Evolutionary conservation across 106 monocot genomes (phyloP).

Genomic region (Dendrobium huoshanense): DNA sequence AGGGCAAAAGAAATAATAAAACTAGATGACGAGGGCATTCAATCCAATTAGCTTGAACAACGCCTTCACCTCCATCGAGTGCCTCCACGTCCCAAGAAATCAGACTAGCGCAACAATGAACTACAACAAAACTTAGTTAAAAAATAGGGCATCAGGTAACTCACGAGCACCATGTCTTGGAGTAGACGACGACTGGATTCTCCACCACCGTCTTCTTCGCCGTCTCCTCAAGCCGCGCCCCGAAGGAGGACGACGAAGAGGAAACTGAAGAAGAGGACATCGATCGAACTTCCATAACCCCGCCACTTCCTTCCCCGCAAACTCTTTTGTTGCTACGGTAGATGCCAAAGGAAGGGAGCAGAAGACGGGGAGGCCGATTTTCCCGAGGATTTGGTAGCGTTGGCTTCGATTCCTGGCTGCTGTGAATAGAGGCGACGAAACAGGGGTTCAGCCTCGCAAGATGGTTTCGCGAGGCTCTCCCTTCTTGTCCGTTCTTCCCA

Average conservation of each 20-base stretch:
- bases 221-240: slow-evolving; percentile 73
- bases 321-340: not conserved
- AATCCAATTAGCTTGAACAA: slow-evolving; percentile 80
- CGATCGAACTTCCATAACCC: slow-evolving; percentile 24
- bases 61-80: slow-evolving; percentile 89
- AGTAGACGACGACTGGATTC: slow-evolving; percentile 88
- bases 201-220: slow-evolving; percentile 68
- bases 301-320: not conserved
- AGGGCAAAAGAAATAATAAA: too few species aligned
- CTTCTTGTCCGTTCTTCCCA: too few species aligned
- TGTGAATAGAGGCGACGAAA: too few species aligned
- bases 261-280: slow-evolving; percentile 36
- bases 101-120: not conserved
- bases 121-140: not conserved
- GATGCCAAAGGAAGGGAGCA: not conserved
- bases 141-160: slow-evolving; percentile 11
- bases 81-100: slow-evolving; percentile 27
- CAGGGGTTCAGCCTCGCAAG: too few species aligned
- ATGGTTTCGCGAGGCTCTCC: too few species aligned
- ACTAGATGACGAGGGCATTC: slow-evolving; percentile 59
- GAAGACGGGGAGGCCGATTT: not conserved
- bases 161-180: slow-evolving; percentile 99
- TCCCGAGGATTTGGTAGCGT: too few species aligned
- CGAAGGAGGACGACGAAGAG: slow-evolving; percentile 44
- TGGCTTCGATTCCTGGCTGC: too few species aligned